Conservation (phyloP, 805 yeast genomes). For the Metschnikowia koreensis region DNA sequence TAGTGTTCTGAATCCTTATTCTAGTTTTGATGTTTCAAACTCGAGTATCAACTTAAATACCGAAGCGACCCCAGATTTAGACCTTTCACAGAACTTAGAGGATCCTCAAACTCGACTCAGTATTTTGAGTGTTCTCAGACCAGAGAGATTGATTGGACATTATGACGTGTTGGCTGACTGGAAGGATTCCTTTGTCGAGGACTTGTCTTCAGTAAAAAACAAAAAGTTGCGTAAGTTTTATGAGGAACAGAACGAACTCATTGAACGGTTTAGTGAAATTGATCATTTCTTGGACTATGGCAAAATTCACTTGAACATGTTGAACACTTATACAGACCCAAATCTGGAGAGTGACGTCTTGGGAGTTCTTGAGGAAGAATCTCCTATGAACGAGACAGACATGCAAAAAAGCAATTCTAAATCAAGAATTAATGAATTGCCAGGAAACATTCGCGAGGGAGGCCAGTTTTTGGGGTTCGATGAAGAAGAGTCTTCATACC, state of each 20-base stretch:
- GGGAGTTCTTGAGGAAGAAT: conserved; percentile 20
- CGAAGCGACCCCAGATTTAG: conserved; percentile 8
- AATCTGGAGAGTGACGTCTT: conserved; percentile 13
- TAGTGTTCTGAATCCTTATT: conserved; percentile 32
- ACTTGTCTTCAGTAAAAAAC: conserved; percentile 21
- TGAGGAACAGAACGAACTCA: conserved; percentile 55
- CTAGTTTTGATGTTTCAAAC: conserved; percentile 13
- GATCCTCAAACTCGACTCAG: conserved; percentile 25
- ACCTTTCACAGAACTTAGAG: conserved; percentile 19
- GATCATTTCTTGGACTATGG: conserved; percentile 71
- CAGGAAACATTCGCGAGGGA: conserved; percentile 60
- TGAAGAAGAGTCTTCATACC: conserved; percentile 38
- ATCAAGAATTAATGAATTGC: conserved; percentile 43
- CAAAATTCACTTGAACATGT: conserved; percentile 57
- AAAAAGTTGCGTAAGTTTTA: conserved; percentile 45
- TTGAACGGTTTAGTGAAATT: conserved; percentile 55
- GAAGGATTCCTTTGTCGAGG: conserved; percentile 22
- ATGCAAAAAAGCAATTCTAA: conserved; percentile 21
- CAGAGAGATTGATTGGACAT: conserved; percentile 36
- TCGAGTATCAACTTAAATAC: conserved; percentile 7
- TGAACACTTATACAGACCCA: conserved; percentile 49
- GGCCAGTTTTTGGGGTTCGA: conserved; percentile 53
- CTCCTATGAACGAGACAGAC: conserved; percentile 7
- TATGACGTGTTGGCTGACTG: conserved; percentile 30
- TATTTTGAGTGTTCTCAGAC: conserved; percentile 26